Percentiles rank a stretch among this genome's conserved stretches.
Conservation (phyloP, 192 early-diverging fungal species). For the Linnemannia elongata region DNA sequence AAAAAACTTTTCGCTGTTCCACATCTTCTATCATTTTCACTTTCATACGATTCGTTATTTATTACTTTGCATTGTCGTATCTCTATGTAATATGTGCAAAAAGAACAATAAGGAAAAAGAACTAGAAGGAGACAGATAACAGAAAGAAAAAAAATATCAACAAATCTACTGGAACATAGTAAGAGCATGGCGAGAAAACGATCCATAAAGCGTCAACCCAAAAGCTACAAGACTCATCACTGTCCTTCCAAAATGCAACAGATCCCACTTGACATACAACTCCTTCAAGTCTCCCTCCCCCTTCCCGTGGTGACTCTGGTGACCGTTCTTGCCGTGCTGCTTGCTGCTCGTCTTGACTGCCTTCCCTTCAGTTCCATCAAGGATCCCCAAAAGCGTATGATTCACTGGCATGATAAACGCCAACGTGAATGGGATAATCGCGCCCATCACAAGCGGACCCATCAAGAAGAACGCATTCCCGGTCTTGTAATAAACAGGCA, state of each 20-base stretch:
- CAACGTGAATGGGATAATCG: constrained; percentile 32
- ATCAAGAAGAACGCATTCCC: constrained; percentile 28
- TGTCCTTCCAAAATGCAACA: constrained; percentile 31
- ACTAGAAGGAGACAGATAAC: neutral
- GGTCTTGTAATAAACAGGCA: constrained; percentile 26
- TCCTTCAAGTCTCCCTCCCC: neutral
- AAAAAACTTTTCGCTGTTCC: neutral
- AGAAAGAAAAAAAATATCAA: neutral
- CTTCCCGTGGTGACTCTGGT: neutral
- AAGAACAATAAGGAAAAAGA: neutral
- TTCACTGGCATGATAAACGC: constrained; percentile 31
- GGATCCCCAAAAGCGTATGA: constrained; percentile 17
- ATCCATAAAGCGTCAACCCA: constrained; percentile 22
- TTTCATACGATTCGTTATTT: too few relatives aligned
- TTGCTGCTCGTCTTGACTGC: neutral
- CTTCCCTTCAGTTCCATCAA: constrained; percentile 4
- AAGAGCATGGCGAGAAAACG: neutral
- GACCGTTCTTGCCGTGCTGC: neutral
- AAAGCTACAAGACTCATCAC: constrained; percentile 11
- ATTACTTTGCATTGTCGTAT: neutral
- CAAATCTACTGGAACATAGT: constrained; percentile 1
- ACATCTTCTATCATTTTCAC: neutral
- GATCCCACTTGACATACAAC: constrained; percentile 42
- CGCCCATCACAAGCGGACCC: constrained; percentile 16
- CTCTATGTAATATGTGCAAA: neutral